These are phyloP conservation scores for Sanghuangporus weigelae DNA, from an alignment of 1,284 basidiomycete species.

Conservation along the genomic window DNA sequence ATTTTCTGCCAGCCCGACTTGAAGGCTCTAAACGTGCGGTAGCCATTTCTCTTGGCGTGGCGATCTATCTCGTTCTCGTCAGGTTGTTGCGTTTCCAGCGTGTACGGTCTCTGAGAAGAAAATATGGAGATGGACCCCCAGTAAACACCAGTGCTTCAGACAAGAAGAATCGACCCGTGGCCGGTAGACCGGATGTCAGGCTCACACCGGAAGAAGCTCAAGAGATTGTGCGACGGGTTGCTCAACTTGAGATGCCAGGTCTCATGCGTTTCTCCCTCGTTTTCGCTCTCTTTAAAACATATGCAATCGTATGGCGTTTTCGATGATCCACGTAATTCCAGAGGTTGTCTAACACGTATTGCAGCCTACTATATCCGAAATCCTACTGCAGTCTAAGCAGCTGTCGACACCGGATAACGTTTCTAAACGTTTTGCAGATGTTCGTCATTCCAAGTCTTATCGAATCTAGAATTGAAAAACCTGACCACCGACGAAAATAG, in stretches of 20 bases:
- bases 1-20: background rate
- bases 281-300: slow-evolving; percentile 46
- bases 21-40: background rate
- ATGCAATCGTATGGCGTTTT: slow-evolving; percentile 36
- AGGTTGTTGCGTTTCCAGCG: slow-evolving; percentile 6
- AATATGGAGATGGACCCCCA: background rate
- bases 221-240: slow-evolving; percentile 30
- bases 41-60: background rate
- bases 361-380: slow-evolving; percentile 40
- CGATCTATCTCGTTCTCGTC: slow-evolving; percentile 1
- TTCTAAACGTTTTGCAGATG: slow-evolving; percentile 40
- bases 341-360: background rate
- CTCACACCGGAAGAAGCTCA: slow-evolving; percentile 42
- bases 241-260: slow-evolving; percentile 38
- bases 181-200: slow-evolving; percentile 13
- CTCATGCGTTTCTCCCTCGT: slow-evolving; percentile 33
- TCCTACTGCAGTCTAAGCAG: slow-evolving; percentile 36
- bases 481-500: slow-evolving; percentile 22
- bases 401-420: slow-evolving; percentile 30
- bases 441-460: slow-evolving; percentile 17
- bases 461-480: slow-evolving; percentile 3
- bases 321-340: background rate
- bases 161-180: background rate
- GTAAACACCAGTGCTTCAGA: background rate
- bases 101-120: slow-evolving; percentile 2